These are phyloP conservation scores for Ustilago nuda DNA, from an alignment of 1,284 basidiomycete species.

Conservation along the genomic window DNA sequence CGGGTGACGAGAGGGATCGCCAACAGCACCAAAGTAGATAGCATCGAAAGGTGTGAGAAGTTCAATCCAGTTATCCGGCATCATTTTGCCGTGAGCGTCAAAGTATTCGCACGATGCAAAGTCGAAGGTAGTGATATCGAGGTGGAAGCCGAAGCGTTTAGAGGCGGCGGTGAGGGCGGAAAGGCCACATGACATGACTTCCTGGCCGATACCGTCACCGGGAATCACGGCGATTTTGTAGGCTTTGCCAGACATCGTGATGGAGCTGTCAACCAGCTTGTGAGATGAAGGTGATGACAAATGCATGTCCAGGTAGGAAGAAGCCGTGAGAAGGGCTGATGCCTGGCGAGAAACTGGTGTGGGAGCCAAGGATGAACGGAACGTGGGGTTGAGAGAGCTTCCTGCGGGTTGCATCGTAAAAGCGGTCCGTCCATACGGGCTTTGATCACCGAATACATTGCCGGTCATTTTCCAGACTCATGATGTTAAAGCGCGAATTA, in stretches of 20 bases:
- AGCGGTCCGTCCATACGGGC: constrained; percentile 4
- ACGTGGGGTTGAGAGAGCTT: constrained; percentile 3
- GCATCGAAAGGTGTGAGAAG: constrained; percentile 69
- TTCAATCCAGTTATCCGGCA: constrained; percentile 70
- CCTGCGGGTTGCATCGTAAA: constrained; percentile 7
- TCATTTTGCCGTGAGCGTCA: constrained; percentile 69
- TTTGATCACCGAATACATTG: constrained; percentile 10
- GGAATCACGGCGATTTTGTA: constrained; percentile 74
- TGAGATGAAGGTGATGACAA: not conserved
- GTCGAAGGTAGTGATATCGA: constrained; percentile 70
- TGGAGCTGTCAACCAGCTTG: no score
- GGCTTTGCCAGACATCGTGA: constrained; percentile 26
- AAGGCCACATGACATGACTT: constrained; percentile 63
- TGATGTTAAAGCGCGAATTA: constrained; percentile 3
- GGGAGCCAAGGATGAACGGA: not conserved
- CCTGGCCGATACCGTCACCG: constrained; percentile 75
- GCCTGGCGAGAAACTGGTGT: not conserved
- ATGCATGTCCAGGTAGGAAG: not conserved
- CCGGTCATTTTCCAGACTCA: constrained; percentile 6
- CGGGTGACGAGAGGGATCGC: constrained; percentile 64
- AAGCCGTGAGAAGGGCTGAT: not conserved
- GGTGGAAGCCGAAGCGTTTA: constrained; percentile 66
- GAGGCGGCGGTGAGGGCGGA: constrained; percentile 57
- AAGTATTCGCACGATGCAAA: constrained; percentile 70
- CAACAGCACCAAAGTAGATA: constrained; percentile 71